These are phyloP conservation scores for Ogataea saltuana DNA, from an alignment of 805 yeast species.

Conservation along the genomic window DNA sequence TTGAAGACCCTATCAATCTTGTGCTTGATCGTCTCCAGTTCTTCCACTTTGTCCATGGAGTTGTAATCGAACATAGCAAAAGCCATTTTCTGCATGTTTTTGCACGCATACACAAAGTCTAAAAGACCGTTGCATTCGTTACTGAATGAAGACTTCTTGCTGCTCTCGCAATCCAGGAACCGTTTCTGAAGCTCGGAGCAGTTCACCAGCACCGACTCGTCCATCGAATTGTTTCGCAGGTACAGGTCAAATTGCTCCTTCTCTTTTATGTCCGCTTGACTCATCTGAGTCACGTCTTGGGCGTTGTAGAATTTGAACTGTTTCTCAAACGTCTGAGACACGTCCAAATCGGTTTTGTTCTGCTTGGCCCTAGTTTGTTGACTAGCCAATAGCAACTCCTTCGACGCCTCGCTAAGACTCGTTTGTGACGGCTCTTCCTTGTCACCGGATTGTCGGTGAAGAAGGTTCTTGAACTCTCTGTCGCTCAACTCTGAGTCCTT, in stretches of 20 bases:
- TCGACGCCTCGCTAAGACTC: conserved; percentile 4
- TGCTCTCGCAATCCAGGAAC: conserved; percentile 31
- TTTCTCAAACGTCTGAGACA: conserved; percentile 5
- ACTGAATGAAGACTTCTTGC: conserved; percentile 22
- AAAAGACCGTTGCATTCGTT: conserved; percentile 30
- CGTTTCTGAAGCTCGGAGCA: conserved; percentile 36
- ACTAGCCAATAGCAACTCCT: conserved; percentile 1
- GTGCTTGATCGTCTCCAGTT: conserved; percentile 31
- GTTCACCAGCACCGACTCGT: conserved; percentile 34
- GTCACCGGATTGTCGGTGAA: conserved; percentile 15
- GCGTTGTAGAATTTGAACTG: conserved; percentile 12
- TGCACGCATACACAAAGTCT: conserved; percentile 35
- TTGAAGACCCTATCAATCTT: conserved; percentile 33
- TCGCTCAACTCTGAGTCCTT: conserved; percentile 33
- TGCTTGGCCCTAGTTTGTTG: too few species aligned
- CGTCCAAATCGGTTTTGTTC: neutral
- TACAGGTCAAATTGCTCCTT: conserved; percentile 29
- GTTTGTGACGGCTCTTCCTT: neutral
- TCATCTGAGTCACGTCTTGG: conserved; percentile 10
- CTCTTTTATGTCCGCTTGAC: conserved; percentile 17
- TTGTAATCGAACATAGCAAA: conserved; percentile 36
- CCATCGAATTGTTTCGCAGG: conserved; percentile 28
- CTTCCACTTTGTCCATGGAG: conserved; percentile 29
- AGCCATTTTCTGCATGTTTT: conserved; percentile 34
- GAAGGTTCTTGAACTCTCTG: conserved; percentile 33